Evolutionary conservation across 1,139 yeast species (phyloP).

Genomic region (Yamadazyma jaroonii): DNA sequence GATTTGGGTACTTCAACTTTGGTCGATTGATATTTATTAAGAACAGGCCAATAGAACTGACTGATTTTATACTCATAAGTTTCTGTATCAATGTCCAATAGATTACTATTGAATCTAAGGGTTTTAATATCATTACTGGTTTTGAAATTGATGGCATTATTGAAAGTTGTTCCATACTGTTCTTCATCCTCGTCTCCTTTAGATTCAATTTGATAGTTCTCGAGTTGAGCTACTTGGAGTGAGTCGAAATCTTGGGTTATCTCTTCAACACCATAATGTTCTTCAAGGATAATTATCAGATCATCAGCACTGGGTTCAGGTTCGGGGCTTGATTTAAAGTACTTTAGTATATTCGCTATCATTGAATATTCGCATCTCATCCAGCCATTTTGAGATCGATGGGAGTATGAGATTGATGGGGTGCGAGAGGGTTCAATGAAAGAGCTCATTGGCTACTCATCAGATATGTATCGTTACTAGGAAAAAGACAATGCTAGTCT

Average conservation of each 20-base stretch:
- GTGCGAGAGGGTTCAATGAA: too few relatives aligned
- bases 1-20: background rate
- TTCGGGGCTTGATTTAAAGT: background rate
- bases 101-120: constrained; percentile 9
- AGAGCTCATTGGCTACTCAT: too few relatives aligned
- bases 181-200: background rate
- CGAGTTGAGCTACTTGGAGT: background rate
- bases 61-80: constrained; percentile 13
- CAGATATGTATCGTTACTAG: too few relatives aligned
- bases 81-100: background rate
- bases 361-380: background rate
- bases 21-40: constrained; percentile 5
- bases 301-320: constrained; percentile 1
- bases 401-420: too few relatives aligned
- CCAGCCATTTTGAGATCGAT: too few relatives aligned
- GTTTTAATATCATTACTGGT: constrained; percentile 10
- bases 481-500: too few relatives aligned
- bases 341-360: background rate
- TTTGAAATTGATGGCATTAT: constrained; percentile 11
- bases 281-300: constrained; percentile 2
- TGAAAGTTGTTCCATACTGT: constrained; percentile 17
- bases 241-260: constrained; percentile 1
- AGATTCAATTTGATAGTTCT: background rate
- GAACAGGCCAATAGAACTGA: constrained; percentile 14
- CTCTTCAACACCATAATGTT: background rate